Evolutionary conservation across 495 filamentous ascomycete species (phyloP), one percentile per base, ranked within the genome.

Genomic region (Apiosordaria backusii): DNA sequence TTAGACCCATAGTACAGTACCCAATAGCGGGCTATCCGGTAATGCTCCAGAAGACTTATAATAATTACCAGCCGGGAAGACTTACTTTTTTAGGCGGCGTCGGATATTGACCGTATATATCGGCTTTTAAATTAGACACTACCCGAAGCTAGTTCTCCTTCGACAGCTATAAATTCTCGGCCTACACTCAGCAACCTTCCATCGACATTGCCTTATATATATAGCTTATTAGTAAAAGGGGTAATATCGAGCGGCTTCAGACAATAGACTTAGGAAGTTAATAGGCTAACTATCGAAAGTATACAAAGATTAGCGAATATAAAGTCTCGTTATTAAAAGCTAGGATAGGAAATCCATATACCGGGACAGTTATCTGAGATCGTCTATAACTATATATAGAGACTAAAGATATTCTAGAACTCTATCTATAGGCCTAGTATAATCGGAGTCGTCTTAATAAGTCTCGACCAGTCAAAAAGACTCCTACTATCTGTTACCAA

Each of bases 31-130:
- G n/a, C n/a, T n/a, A n/a, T n/a, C n/a, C n/a, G n/a, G n/a, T n/a
- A n/a, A n/a, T n/a, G n/a, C n/a, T n/a, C n/a, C n/a, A n/a, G n/a
- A n/a, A n/a, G n/a, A n/a, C 9, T 45, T 13, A 15, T 1, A 45
- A 45, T 7, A 15, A 45, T 45, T 15, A 45, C 16, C 3, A 15
- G 10, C 35, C 35, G 35, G 35, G 35, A 15, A 45, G 16, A 45
- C 9, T 45, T 45, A 15, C 35, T 45, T 9, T 15, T 15, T 13
- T 45, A 15, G 35, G 35, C 10, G 52, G 53, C 18, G 7, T 63
- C 61, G 61, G 61, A 50, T 59, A n/a, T 59, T 67, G 65, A 67
- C 65, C 65, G 60, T 60, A 63, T 60, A n/a, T 63, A 5, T 22
- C 26, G 59, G 25, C 21, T 61, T 25, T 60, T 60, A 18, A 45